Base-by-base conservation (phyloP, 164 flowering plant species). In the Nelumbo lutea region DNA sequence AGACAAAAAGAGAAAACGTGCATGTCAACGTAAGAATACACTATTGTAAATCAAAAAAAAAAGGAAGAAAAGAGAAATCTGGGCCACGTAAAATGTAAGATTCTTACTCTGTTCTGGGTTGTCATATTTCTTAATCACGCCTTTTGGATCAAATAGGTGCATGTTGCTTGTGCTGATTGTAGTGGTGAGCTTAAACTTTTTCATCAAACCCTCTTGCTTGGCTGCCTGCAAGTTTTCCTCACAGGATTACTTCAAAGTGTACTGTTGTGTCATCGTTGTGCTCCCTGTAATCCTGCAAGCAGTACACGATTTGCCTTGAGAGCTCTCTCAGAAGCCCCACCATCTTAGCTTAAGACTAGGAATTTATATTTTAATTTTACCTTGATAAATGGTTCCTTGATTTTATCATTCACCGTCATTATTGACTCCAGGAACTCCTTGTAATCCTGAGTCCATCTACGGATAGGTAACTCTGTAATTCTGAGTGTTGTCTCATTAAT, bases 401-500 rank as follows among this genome's bases (percentile, higher is more conserved):
- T 76, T 65, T 85, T 84, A 11, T 88, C 93, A 55, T 74, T 85
- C 59, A 87, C 92, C 2, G 72, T 75, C 71, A 76, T 59, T 15
- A 84, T 58, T 8, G 93, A 82, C 64, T 85, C 87, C 62, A 93
- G 72, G 74, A 89, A 92, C 50, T 84, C 91, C 78, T 87, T 89
- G 61, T 92, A 92, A 72, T 92, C 98, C 58, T 84, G 84, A 45
- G 97, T 92, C 97, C 98, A 96, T 71, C 83, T 83, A 6, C 99
- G 82, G 41, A 96, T 48, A 40, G 98, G 99, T 61, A 96, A 76
- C 78, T 96, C 99, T 0, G 87, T 80, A 4, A 95, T 83, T 67
- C 88, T 79, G 27, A 92, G 77, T 0, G 88, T 88, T n/a, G 89
- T 83, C 6, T 87, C 96, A 67, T 84, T 72, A 3, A 86, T 72